Conservation (phyloP, 805 yeast genomes). For the Hanseniaspora pseudoguilliermondii region DNA sequence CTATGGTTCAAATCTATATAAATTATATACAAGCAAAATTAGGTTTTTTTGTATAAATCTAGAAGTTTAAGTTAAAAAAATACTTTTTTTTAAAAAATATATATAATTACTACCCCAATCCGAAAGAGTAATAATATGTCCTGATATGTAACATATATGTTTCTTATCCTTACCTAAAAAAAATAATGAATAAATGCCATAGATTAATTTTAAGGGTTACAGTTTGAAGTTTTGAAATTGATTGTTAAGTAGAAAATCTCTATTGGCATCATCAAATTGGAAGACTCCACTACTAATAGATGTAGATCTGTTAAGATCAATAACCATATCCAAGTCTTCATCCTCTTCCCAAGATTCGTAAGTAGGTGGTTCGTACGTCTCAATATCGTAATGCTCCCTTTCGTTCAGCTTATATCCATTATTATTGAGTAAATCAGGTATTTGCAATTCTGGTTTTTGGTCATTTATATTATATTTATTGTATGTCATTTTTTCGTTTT, state of each 20-base stretch:
- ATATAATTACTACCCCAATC: neutral
- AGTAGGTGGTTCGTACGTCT: constrained; percentile 9
- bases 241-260: constrained; percentile 4
- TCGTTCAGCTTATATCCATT: neutral
- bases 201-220: neutral
- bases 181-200: too few relatives aligned
- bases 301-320: constrained; percentile 4
- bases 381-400: constrained; percentile 8
- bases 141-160: neutral
- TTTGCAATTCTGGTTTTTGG: neutral
- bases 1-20: neutral
- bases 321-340: constrained; percentile 8
- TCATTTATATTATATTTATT: neutral
- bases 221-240: constrained; percentile 8
- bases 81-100: neutral
- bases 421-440: neutral
- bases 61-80: too few relatives aligned
- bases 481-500: neutral
- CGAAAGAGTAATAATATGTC: neutral
- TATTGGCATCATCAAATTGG: constrained; percentile 3
- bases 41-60: neutral
- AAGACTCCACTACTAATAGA: constrained; percentile 9
- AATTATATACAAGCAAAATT: neutral
- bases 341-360: constrained; percentile 13
- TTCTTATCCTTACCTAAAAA: neutral